Conservation (phyloP, 805 yeast species). For the Wickerhamomyces subpelliculosus region DNA sequence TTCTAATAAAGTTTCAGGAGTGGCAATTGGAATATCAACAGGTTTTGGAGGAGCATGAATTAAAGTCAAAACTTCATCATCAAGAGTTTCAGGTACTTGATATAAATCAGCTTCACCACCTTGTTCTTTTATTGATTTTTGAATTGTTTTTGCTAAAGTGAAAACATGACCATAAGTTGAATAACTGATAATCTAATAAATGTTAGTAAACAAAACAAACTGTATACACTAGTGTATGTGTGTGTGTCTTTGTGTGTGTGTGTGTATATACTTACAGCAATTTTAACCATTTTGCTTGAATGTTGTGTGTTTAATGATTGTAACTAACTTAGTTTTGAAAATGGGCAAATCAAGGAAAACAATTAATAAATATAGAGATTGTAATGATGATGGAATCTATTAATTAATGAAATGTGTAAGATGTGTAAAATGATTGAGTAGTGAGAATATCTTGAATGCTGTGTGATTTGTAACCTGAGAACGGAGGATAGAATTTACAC, state of each 20-base stretch:
- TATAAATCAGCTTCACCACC: slow-evolving; percentile 62
- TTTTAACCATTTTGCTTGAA: slow-evolving; percentile 25
- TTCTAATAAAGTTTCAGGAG: slow-evolving; percentile 41
- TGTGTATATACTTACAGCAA: slow-evolving; percentile 20
- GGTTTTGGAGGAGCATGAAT: slow-evolving; percentile 58
- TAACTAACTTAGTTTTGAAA: too few species aligned
- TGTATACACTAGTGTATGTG: slow-evolving; percentile 1
- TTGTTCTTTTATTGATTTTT: slow-evolving; percentile 57
- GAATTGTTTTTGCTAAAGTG: slow-evolving; percentile 55
- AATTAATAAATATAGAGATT: too few species aligned
- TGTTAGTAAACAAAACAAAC: not conserved
- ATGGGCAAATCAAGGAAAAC: too few species aligned
- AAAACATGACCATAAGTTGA: slow-evolving; percentile 74
- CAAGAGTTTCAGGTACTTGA: slow-evolving; percentile 72
- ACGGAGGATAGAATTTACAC: too few species aligned
- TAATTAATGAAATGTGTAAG: too few species aligned
- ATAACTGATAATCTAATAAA: slow-evolving; percentile 43
- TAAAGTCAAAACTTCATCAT: slow-evolving; percentile 47
- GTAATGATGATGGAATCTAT: too few species aligned
- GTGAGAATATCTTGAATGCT: too few species aligned
- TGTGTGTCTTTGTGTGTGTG: not conserved
- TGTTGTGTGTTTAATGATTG: not conserved
- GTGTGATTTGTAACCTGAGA: too few species aligned
- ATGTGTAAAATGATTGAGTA: too few species aligned
- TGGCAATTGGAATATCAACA: slow-evolving; percentile 53